Conservation (phyloP, 2,329 filamentous ascomycete genomes). For the Botryotinia convoluta region DNA sequence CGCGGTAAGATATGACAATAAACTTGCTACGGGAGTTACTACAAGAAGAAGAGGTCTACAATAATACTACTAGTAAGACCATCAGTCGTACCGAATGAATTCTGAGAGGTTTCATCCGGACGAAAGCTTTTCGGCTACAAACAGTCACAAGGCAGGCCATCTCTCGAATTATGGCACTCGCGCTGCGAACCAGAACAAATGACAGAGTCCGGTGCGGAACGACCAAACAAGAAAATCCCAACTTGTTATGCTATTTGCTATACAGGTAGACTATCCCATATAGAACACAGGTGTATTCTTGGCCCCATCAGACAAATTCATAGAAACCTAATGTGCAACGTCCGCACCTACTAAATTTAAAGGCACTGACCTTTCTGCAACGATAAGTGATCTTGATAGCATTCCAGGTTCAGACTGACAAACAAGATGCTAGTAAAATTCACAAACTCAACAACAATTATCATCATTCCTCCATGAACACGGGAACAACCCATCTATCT, state of each 20-base stretch:
- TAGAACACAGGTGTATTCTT: not conserved
- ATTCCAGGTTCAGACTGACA: not conserved
- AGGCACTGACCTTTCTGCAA: not conserved
- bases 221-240: not conserved
- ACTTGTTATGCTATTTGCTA: not conserved
- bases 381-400: not conserved
- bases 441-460: not conserved
- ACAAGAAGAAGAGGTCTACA: too few species aligned
- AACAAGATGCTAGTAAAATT: not conserved
- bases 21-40: accelerated
- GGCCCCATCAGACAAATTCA: not conserved
- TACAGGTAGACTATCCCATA: not conserved
- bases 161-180: not conserved
- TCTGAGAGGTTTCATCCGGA: not conserved
- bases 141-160: not conserved
- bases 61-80: not conserved
- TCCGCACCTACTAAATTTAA: not conserved
- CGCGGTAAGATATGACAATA: not conserved
- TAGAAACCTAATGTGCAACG: not conserved
- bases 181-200: not conserved
- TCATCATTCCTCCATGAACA: not conserved
- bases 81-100: not conserved
- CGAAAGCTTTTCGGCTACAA: not conserved
- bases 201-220: not conserved
- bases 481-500: not conserved